Evolutionary conservation across 208 protist genomes (phyloP).

Genomic region (Borovskyia barvae): DNA sequence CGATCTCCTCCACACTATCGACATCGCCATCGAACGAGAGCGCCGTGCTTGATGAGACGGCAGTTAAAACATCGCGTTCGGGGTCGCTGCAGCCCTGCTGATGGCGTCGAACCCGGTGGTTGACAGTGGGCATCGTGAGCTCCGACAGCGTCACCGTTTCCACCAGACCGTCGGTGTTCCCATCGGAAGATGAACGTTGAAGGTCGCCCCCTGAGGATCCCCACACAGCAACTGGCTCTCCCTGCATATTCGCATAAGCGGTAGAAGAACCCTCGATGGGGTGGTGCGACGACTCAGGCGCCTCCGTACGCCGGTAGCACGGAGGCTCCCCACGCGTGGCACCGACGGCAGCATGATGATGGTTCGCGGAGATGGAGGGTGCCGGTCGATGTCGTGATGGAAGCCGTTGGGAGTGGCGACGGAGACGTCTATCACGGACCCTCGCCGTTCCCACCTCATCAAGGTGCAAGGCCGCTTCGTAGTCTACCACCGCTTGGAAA

Average conservation of each 20-base stretch:
- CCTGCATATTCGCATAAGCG: too few species aligned
- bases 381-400: too few species aligned
- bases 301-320: too few species aligned
- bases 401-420: too few species aligned
- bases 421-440: too few species aligned
- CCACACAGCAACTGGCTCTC: too few species aligned
- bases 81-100: background rate
- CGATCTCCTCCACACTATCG: background rate
- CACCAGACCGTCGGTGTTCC: slow-evolving; percentile 9
- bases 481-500: slow-evolving; percentile 67
- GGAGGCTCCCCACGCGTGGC: too few species aligned
- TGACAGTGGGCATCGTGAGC: slow-evolving; percentile 1
- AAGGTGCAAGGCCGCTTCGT: slow-evolving; percentile 63
- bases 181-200: slow-evolving; percentile 1
- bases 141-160: slow-evolving; percentile 9
- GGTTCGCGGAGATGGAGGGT: too few species aligned
- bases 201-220: slow-evolving; percentile 2
- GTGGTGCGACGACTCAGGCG: too few species aligned
- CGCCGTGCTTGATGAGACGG: slow-evolving; percentile 22
- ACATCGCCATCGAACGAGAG: slow-evolving; percentile 2
- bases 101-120: background rate
- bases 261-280: too few species aligned
- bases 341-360: background rate
- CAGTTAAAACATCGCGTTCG: slow-evolving; percentile 4
- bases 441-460: slow-evolving; percentile 33